phyloP scores from a whole-genome alignment of 352 stramenopile genomes.

The Pythium brassicae region DNA sequence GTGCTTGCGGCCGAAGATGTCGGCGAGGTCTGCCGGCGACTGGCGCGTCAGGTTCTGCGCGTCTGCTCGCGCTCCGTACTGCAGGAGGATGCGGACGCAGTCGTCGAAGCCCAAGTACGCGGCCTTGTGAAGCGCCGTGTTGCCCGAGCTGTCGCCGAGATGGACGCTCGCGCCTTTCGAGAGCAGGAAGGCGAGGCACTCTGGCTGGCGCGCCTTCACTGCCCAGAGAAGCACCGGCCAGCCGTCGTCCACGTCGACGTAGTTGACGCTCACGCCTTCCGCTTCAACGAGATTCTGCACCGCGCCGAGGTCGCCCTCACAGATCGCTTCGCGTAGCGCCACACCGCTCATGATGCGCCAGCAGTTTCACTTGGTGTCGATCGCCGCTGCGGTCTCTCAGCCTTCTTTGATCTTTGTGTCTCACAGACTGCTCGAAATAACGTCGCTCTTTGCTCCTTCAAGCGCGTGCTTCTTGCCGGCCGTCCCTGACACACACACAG shows the following conservation, averaged over 20 bases:
- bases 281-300: constrained; percentile 20
- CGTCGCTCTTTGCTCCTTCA: no score
- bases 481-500: no score
- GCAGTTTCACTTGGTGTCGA: neutral
- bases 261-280: constrained; percentile 27
- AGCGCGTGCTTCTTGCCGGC: no score
- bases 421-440: no score
- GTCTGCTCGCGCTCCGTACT: constrained; percentile 21
- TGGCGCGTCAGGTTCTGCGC: constrained; percentile 28
- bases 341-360: constrained; percentile 25
- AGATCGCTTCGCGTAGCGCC: constrained; percentile 36
- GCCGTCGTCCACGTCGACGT: constrained; percentile 32
- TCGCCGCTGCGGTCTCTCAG: neutral
- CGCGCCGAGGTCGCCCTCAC: constrained; percentile 21
- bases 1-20: constrained; percentile 37
- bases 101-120: constrained; percentile 35
- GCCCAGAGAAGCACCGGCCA: constrained; percentile 40
- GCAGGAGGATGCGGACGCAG: constrained; percentile 24
- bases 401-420: no score
- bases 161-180: constrained; percentile 29
- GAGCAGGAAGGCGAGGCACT: constrained; percentile 26
- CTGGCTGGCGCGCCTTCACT: constrained; percentile 29
- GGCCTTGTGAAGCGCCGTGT: constrained; percentile 43
- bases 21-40: constrained; percentile 28
- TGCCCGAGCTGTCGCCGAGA: constrained; percentile 27